Evolutionary conservation across 805 yeast genomes (phyloP).

Genomic region (Groenewaldozyma salmanticensis): DNA sequence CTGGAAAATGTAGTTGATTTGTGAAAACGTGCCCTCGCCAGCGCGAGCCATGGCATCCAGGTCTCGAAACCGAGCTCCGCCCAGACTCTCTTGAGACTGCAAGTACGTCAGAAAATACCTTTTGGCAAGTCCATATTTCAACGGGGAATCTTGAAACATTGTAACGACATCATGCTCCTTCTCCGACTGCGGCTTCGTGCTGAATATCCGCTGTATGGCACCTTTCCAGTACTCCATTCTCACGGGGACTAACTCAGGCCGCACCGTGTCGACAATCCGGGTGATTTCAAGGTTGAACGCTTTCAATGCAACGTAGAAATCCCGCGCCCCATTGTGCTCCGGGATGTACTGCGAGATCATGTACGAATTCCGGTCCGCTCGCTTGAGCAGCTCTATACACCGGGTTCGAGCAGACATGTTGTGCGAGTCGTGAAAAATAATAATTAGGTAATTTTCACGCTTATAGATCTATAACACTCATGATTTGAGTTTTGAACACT

Average conservation of each 20-base stretch:
- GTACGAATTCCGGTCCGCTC: constrained; percentile 52
- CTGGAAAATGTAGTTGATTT: constrained; percentile 58
- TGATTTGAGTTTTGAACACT: no score
- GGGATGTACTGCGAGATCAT: constrained; percentile 64
- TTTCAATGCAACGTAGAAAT: constrained; percentile 52
- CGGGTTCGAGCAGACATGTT: constrained; percentile 33
- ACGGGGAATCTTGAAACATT: not conserved
- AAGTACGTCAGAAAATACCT: constrained; percentile 50
- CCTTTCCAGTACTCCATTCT: constrained; percentile 73
- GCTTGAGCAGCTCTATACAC: constrained; percentile 30
- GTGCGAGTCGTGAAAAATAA: no score
- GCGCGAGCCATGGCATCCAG: constrained; percentile 56
- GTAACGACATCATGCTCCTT: not conserved
- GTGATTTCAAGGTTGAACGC: constrained; percentile 59
- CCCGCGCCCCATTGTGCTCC: constrained; percentile 38
- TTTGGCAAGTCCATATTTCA: constrained; percentile 33
- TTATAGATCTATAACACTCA: no score
- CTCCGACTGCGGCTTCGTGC: constrained; percentile 13
- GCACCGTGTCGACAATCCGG: constrained; percentile 35
- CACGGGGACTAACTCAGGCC: constrained; percentile 32
- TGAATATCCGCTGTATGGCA: constrained; percentile 39
- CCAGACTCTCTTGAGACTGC: constrained; percentile 47
- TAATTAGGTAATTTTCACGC: no score
- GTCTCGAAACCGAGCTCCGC: constrained; percentile 36
- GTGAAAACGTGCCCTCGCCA: constrained; percentile 76